Evolutionary conservation across 805 yeast species (phyloP), one percentile per base, ranked within the genome.

Genomic region (Starmerella geochares): DNA sequence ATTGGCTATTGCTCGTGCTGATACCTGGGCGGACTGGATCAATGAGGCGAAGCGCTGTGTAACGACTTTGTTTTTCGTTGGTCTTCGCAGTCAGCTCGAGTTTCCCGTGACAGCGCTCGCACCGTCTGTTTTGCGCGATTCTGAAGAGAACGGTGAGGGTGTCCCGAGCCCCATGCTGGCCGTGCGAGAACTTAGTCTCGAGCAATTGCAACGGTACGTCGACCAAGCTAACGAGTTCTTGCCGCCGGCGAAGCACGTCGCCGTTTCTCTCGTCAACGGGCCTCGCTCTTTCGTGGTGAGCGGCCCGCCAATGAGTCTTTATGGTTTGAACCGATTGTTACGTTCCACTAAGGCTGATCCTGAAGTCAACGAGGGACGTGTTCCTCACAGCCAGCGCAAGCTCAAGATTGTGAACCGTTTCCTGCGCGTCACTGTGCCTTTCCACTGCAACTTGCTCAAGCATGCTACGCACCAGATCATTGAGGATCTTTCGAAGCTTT

Each of bases 241-340:
- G 71, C 96, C 98, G 59, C 71, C 73, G 47, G 95, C 86, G 61
- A 86, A 86, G 70, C 95, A 86, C 64, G 82, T 92, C 62, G 85
- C 81, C 53, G 81, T 92, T 57, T 87, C 97, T 38, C 78, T 92
- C 66, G 76, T 88, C 60, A 92, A 92, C 65, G 98, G 98, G 67
- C 95, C 95, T 43, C 79, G 95, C 72, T 86, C 87, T 69, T 76
- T 87, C 71, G 98, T 92, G 50, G 87, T 90, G 43, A 79, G 94
- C 20, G 99, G 99, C 67, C 98, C 97, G 44, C 97, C 99, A 50
- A 95, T 88, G 75, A 87, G 97, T 3, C 74, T 92, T 54, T 92
- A 90, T 62, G 99, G 99, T 74, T 77, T 92, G 62, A 88, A 88
- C 70, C 76, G 92, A 63, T 77, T 90, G 54, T 75, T 92, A 67